These are phyloP conservation scores for Kodamaea fukazawae DNA, from an alignment of 805 yeast genomes.

Conservation along the genomic window DNA sequence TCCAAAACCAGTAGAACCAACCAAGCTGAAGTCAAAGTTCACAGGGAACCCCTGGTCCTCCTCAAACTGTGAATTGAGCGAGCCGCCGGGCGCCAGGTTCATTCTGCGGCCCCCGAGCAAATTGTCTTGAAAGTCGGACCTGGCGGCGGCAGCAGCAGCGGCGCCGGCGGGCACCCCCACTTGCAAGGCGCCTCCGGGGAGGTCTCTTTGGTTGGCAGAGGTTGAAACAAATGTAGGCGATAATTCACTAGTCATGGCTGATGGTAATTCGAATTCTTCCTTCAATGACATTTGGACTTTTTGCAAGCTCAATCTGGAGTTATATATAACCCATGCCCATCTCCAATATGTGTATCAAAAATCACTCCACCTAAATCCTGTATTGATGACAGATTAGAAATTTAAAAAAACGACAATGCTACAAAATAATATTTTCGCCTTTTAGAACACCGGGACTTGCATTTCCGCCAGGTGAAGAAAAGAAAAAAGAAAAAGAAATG, in stretches of 20 bases:
- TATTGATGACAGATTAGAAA: slow-evolving; percentile 1
- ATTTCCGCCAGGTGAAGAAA: not conserved
- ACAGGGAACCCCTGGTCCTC: slow-evolving; percentile 15
- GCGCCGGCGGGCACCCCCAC: not conserved
- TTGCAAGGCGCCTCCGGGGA: too few species aligned
- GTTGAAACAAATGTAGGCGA: slow-evolving; percentile 3
- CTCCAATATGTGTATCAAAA: not conserved
- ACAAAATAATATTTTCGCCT: slow-evolving; percentile 2
- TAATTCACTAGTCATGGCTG: not conserved
- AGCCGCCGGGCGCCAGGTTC: slow-evolving; percentile 3
- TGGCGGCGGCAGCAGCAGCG: not conserved
- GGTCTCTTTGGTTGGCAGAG: not conserved
- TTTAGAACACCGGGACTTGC: not conserved
- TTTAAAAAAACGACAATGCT: not conserved
- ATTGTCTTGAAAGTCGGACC: not conserved
- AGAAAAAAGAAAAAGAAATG: not conserved
- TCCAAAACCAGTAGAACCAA: not conserved
- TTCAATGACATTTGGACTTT: too few species aligned
- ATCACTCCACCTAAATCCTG: slow-evolving; percentile 3
- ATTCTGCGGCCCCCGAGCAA: not conserved
- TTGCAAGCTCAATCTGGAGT: too few species aligned
- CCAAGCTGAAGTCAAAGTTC: slow-evolving; percentile 23
- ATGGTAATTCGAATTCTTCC: too few species aligned
- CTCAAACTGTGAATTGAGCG: not conserved
- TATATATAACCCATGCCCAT: too few species aligned